Base-by-base conservation (phyloP, 345 rosid genomes). In the Acer negundo region DNA sequence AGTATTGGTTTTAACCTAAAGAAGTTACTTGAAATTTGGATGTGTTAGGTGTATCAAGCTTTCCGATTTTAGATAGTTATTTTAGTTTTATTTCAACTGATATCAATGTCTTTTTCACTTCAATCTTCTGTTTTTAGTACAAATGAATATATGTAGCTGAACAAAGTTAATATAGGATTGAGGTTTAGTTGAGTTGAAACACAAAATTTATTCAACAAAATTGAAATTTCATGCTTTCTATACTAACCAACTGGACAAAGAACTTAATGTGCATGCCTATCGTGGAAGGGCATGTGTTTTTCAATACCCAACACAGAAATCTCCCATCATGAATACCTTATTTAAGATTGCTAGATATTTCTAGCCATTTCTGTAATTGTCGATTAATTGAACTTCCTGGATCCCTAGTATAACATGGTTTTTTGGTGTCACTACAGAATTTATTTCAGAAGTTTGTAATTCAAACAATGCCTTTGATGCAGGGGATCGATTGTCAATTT, bases 381-480 rank as follows among this genome's bases (percentile, higher is more conserved):
- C 10, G 46, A 42, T 42, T 10, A 42, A 42, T 49, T 26, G 23
- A 0, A 69, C 55, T 6, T 12, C 6, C 19, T 69, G n/a, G 20
- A 10, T 15, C 28, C 4, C 51, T 69, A 46, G 17, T 19, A 16
- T 22, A 40, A 5, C 44, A 46, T 7, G 24, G 56, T 62, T 31
- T 26, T 28, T 66, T 61, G 24, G 35, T 31, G 4, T 82, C n/a
- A 26, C 78, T 76, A 64, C 91, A 92, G 98, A 91, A 83, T 86
- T 93, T 75, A 91, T 93, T 80, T 84, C 92, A 6, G 84, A 80
- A 66, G 62, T 67, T 76, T 72, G 44, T 67, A 51, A 77, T 69
- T 75, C 62, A 11, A 69, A 77, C 65, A 72, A 81, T 75, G 82
- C 72, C 49, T 61, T 82, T 64, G 75, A 76, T 74, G 82, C 80